Evolutionary conservation across 495 filamentous ascomycete genomes (phyloP), one percentile per base, ranked within the genome.

Genomic region (Rusavskia elegans): DNA sequence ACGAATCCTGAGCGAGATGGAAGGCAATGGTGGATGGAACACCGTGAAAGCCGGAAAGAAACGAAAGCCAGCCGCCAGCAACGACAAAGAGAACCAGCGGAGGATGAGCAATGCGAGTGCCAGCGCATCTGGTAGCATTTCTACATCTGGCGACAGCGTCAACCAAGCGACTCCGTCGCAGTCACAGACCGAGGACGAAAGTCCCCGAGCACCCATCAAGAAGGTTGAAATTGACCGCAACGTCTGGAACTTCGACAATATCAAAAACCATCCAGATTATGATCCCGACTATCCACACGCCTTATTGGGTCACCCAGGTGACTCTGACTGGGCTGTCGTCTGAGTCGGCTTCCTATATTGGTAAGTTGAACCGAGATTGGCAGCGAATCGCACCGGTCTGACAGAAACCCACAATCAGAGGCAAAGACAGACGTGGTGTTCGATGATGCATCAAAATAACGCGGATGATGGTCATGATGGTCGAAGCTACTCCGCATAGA

Each of bases 1-100:
- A 67, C 75, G 82, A 63, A 69, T 83, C 56, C 68, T 86, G 29
- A 75, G 68, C 29, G 75, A 76, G 41, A 69, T 79, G 57, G 67
- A 67, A 21, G 69, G 68, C 20, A 74, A 79, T 13, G 78, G 82
- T 51, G 78, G 77, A 32, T 89, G 85, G 84, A 86, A 71, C 53
- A 87, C 84, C 20, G 84, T 90, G 48, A 84, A 78, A 35, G 42
- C 57, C 14, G 54, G 57, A 55, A 89, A 90, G 66, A 72, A 69
- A 54, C 63, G 68, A 62, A 80, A 79, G 67, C 77, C 71, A 65
- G 71, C 72, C 61, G 55, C 60, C 38, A 61, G 61, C 39, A 72
- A 68, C 58, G 60, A 57, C 25, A 65, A 70, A 23, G 71, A 71
- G 57, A 71, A 69, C 54, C 58, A 63, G 57, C 66, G 60, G 50